Evolutionary conservation across 257 asterid species (phyloP), one percentile per base, ranked within the genome.

Genomic region (Nicotiana undulata): DNA sequence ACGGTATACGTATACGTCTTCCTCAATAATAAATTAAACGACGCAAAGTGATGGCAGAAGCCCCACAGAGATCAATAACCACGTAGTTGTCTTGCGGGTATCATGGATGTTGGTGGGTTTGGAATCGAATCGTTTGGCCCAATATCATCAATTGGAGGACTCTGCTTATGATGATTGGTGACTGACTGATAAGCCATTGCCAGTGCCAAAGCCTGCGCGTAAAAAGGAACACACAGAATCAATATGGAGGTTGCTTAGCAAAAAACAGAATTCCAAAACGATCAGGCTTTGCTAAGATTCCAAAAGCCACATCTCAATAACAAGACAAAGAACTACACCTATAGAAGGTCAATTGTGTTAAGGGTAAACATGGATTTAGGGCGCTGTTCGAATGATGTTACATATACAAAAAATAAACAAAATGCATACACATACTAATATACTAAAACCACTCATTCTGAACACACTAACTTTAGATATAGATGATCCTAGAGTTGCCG

Each of bases 101-200:
- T 26, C 3, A 28, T 17, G 34, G 32, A 81, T 17, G 79, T 75
- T 20, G 94, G 93, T 5, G 91, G 95, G 20, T 86, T 85, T 0
- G 90, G 90, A 68, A 91, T 84, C 6, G 86, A 81, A 81, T 92
- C 98, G 3, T 81, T 85, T 2, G 90, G 87, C 31, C 98, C 98
- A 24, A 91, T 85, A 79, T 93, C 85, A 76, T 92, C 93, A 11
- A 93, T 90, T 6, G 98, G 98, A 17, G 98, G 98, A 0, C 89
- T 96, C 81, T 90, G 93, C 88, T 86, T 91, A 82, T 91, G 97
- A 84, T 94, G 91, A 55, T 92, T 89, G 0, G 99, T 93, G 46
- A 84, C 86, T 0, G 93, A 87, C 80, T 95, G 99, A 82, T 93
- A 94, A 55, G 97, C 97, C 88, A 93, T 89, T 12, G 99, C 96